Base-by-base conservation (phyloP, 148 eudicot species). In the Amaranthus cruentus region DNA sequence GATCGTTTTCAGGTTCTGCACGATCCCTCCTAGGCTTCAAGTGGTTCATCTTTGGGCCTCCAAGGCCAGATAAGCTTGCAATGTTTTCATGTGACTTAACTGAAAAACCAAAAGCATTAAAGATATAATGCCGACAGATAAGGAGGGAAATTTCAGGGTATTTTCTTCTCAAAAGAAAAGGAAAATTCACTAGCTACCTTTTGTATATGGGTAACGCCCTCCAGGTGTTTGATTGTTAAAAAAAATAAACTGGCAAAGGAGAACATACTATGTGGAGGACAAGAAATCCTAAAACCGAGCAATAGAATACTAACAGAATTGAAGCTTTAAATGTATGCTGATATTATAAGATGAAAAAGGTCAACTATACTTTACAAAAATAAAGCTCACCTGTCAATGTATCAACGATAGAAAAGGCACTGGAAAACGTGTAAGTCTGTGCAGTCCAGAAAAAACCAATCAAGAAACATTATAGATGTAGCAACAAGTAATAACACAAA, bases 391-490 rank as follows among this genome's bases (percentile, higher is more conserved):
- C 99, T 82, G 97, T 65, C 66, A 95, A 81, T 38, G 90, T 95
- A 66, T 95, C 94, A 63, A 95, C 81, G 69, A 91, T 88, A 57
- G 99, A 87, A 75, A 95, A 87, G 78, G 99, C 84, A 76, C 92
- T 82, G 68, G 97, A 88, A 82, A 95, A 95, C 52, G 84, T 77
- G 75, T 95, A 95, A 56, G 96, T 92, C 99, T 95, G 96, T 88
- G 84, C 9, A 68, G n/a, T 75, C 54, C 58, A 81, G 65, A 74
- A 66, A 65, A 67, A 65, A 67, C 55, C 44, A 68, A 65, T 76
- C 66, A 80, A 66, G 43, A 81, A 69, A 52, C n/a, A 44, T 61
- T 47, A 66, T 13, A 71, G 7, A 50, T 18, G 47, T 18, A 68
- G 43, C 7, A 71, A 62, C 55, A 68, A 54, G 53, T 12, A 76